Evolutionary conservation across 345 rosid genomes (phyloP), one percentile per base, ranked within the genome.

Genomic region (Populus davidiana): DNA sequence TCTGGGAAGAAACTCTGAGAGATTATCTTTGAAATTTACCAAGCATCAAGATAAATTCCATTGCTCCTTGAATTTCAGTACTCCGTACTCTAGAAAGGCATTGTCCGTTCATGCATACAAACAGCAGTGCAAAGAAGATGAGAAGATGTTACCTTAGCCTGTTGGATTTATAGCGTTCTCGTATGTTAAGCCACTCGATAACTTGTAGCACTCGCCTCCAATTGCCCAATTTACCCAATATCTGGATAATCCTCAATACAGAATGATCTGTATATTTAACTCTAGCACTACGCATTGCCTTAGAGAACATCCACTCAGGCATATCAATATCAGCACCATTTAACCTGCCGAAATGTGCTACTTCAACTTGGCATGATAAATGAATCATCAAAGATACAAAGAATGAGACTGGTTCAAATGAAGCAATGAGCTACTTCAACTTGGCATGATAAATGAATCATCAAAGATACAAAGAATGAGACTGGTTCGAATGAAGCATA

Each of bases 231-330:
- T 91, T 91, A 72, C 99, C 98, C 72, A 95, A 79, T 84, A 86
- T 72, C 87, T 90, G 97, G 75, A 93, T 89, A 80, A 91, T 78
- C 83, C 98, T 93, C 84, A 88, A 70, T 52, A 91, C 82, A 67
- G 93, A 81, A 88, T 88, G 90, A 79, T 91, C 99, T n/a, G 91
- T 80, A 73, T 80, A 95, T 84, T 81, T 93, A 82, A 94, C 91
- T 87, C 75, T 87, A 78, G 99, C 99, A 85, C 90, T 91, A 71
- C 90, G 89, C 86, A 95, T 91, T 84, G 89, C 91, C 90, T 91
- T 91, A 76, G 96, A 87, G 88, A 95, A 95, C 86, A 86, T 87
- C 98, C 99, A 95, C 86, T 95, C 98, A 50, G 98, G 99, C 88
- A 91, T 85, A 76, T 89, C 86, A 80, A 90, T 93, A 88, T 93